These are phyloP conservation scores for Cystobasidium onofrii DNA, from an alignment of 768 basidiomycete genomes.

Conservation along the genomic window DNA sequence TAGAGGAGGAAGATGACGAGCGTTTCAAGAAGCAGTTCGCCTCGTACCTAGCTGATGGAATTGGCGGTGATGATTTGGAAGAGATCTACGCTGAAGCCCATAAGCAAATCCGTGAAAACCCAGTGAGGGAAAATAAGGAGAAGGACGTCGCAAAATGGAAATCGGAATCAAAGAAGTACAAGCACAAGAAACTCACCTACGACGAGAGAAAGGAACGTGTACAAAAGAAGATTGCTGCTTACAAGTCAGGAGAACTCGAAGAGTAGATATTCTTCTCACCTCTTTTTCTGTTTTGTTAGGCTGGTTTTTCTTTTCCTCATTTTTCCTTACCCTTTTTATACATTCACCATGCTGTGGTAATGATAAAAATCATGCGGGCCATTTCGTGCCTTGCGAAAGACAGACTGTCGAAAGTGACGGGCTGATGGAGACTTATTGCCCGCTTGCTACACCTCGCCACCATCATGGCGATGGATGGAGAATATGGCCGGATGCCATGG, in stretches of 20 bases:
- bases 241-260: slow-evolving; percentile 16
- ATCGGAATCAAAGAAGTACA: slow-evolving; percentile 67
- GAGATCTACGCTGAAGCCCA: slow-evolving; percentile 89
- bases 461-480: no score
- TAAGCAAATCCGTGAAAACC: slow-evolving; percentile 91
- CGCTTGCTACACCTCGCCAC: no score
- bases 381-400: background rate
- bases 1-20: slow-evolving; percentile 99
- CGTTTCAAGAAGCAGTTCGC: slow-evolving; percentile 62
- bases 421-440: no score
- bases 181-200: slow-evolving; percentile 59
- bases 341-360: background rate
- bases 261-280: background rate
- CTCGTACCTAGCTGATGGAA: slow-evolving; percentile 84
- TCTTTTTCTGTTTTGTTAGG: background rate
- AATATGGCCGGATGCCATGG: no score
- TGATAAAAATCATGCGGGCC: background rate
- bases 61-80: slow-evolving; percentile 94
- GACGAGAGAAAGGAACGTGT: slow-evolving; percentile 72
- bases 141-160: slow-evolving; percentile 85
- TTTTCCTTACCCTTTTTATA: background rate
- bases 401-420: background rate
- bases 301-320: background rate
- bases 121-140: slow-evolving; percentile 57
- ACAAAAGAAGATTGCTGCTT: slow-evolving; percentile 46